phyloP scores from a whole-genome alignment of 495 filamentous ascomycete species.

The Haplographium delicatum region DNA sequence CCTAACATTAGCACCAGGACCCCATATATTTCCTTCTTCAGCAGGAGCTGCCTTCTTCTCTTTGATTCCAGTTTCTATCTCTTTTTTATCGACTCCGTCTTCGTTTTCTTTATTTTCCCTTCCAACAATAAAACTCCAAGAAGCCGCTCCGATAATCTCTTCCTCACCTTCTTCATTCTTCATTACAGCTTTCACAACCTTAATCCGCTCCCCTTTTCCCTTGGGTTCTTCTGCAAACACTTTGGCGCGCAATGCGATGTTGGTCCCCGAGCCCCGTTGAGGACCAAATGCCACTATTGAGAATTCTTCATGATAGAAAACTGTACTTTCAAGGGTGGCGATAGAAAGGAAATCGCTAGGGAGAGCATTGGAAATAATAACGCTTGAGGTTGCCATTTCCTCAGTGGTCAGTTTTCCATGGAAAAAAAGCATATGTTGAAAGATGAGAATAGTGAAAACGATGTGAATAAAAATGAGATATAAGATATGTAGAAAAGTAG shows the following conservation, averaged over 20 bases:
- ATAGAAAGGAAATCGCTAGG: conserved; percentile 11
- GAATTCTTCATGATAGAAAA: conserved; percentile 17
- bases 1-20: conserved; percentile 11
- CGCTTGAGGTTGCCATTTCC: conserved; percentile 5
- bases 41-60: no score
- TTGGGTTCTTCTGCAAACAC: not conserved
- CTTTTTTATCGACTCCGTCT: conserved; percentile 7
- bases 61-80: conserved; percentile 2
- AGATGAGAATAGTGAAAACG: not conserved
- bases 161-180: not conserved
- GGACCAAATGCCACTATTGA: conserved; percentile 18
- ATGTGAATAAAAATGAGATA: not conserved
- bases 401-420: not conserved
- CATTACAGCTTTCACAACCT: conserved; percentile 12
- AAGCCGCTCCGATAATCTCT: conserved; percentile 19
- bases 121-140: conserved; percentile 10
- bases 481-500: not conserved
- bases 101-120: conserved; percentile 21
- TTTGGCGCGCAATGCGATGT: not conserved
- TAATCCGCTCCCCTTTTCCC: not conserved
- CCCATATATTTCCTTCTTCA: conserved; percentile 2
- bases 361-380: conserved; percentile 2
- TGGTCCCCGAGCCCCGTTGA: not conserved
- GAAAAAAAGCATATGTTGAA: not conserved
- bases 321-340: conserved; percentile 5